These are phyloP conservation scores for Neofusicoccum cordaticola DNA, from an alignment of 2,329 filamentous ascomycete species.

Conservation along the genomic window DNA sequence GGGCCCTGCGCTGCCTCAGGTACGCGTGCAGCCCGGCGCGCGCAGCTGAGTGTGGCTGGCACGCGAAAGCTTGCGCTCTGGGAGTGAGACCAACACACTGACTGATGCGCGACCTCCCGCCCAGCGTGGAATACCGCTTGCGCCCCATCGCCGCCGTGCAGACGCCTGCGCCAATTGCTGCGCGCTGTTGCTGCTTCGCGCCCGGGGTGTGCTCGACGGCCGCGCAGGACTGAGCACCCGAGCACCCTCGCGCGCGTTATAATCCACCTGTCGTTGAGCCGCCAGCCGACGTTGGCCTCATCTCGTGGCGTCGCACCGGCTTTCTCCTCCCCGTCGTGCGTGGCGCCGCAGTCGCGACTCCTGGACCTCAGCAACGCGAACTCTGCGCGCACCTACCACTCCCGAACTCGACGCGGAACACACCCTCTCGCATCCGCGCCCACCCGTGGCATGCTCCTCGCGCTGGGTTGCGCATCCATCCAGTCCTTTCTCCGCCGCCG, in stretches of 20 bases:
- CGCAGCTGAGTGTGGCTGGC: background rate
- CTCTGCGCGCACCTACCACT: conserved; percentile 12
- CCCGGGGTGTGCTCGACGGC: background rate
- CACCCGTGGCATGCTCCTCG: conserved; percentile 2
- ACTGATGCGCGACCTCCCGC: background rate
- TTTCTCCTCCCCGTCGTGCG: background rate
- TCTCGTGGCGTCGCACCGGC: conserved; percentile 3
- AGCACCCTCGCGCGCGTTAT: background rate
- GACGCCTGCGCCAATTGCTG: background rate
- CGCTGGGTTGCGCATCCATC: background rate
- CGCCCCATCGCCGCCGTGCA: background rate
- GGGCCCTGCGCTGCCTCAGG: background rate
- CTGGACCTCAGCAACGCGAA: conserved; percentile 7
- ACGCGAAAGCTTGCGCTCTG: background rate
- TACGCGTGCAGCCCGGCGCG: background rate
- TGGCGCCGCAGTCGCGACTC: conserved; percentile 6
- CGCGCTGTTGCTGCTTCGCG: background rate
- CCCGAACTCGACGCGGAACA: background rate
- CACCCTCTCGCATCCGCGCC: background rate
- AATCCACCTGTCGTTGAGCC: background rate
- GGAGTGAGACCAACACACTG: conserved; percentile 7
- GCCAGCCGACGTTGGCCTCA: background rate
- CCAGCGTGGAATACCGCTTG: background rate
- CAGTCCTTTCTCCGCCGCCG: background rate
- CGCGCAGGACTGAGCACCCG: background rate